These are phyloP conservation scores for Pseudotsuga menziesii DNA, from an alignment of 75 land plant species.

Conservation along the genomic window DNA sequence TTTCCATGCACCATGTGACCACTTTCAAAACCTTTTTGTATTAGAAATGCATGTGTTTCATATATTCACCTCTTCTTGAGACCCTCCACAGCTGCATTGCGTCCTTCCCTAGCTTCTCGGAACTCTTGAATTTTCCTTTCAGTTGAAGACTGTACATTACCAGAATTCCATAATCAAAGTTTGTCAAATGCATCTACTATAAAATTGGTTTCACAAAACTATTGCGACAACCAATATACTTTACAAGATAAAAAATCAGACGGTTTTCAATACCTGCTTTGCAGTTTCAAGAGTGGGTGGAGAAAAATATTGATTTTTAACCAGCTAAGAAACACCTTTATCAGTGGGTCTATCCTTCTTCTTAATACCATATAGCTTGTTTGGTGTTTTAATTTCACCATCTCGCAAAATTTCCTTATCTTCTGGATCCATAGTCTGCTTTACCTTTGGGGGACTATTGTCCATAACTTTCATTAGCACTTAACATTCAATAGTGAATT, in stretches of 20 bases:
- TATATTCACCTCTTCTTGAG: constrained; percentile 66
- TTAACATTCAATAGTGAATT: background rate
- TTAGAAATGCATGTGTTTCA: background rate
- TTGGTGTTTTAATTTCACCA: constrained; percentile 58
- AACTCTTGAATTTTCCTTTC: constrained; percentile 94
- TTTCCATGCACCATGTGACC: background rate
- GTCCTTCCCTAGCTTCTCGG: constrained; percentile 68
- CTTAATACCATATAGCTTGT: constrained; percentile 54
- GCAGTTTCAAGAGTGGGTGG: constrained; percentile 86
- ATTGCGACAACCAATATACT: background rate
- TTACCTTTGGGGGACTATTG: constrained; percentile 33
- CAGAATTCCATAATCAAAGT: background rate
- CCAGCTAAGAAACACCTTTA: constrained; percentile 97
- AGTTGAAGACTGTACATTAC: constrained; percentile 57
- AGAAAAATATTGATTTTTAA: constrained; percentile 94
- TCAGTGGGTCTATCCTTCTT: constrained; percentile 90
- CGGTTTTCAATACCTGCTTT: constrained; percentile 54
- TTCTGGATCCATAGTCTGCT: constrained; percentile 65
- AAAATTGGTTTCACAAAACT: background rate
- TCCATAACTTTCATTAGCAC: background rate
- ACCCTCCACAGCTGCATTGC: constrained; percentile 50
- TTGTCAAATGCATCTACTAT: background rate
- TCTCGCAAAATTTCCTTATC: constrained; percentile 91
- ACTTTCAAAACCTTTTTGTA: background rate
- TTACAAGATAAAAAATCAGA: background rate